Evolutionary conservation across 2,329 filamentous ascomycete genomes (phyloP), one percentile per base, ranked within the genome.

Genomic region (Penicillium sp.): DNA sequence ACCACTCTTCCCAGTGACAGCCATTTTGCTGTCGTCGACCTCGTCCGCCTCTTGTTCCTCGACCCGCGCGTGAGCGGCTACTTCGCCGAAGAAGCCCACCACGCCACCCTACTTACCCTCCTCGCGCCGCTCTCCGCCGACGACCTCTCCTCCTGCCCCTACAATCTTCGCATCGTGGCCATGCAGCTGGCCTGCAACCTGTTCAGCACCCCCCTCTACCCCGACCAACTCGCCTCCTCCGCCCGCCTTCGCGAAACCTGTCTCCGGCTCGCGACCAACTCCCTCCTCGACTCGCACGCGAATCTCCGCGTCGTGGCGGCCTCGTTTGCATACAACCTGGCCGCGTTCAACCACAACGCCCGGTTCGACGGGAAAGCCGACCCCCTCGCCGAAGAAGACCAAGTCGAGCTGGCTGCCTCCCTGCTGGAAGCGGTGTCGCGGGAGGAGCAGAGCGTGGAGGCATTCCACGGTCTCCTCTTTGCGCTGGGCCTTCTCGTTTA

Each of bases 161-260:
- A 96, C 59, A 83, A 86, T 4, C 75, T 94, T 1, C 83, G 88
- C 10, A 79, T 96, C 2, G 87, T 94, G 11, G 84, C 88, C 0
- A 69, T 95, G 8, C 90, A 96, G 54, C 77, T 91, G 56, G 78
- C 81, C 1, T 94, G 88, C 68, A 97, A 96, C 56, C 72, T 94
- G 23, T 96, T 95, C 69, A 84, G 81, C 0, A 84, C 84, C 1
- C 77, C 80, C 11, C 72, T 94, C 0, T 94, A 84, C 56, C 73
- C 81, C 1, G 74, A 80, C 2, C 76, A 83, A 46, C 72, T 90
- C 7, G 69, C 86, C 5, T 63, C 45, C 7, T 33, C 68, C 2
- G 68, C 66, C 1, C 36, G 54, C 15, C 64, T 89, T 34, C 77
- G 80, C 4, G 61, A 70, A 2, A 72, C 79, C 0, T 70, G 91